These are phyloP conservation scores for Umbelopsis sp. DNA, from an alignment of 192 early-diverging fungal genomes.

Conservation along the genomic window DNA sequence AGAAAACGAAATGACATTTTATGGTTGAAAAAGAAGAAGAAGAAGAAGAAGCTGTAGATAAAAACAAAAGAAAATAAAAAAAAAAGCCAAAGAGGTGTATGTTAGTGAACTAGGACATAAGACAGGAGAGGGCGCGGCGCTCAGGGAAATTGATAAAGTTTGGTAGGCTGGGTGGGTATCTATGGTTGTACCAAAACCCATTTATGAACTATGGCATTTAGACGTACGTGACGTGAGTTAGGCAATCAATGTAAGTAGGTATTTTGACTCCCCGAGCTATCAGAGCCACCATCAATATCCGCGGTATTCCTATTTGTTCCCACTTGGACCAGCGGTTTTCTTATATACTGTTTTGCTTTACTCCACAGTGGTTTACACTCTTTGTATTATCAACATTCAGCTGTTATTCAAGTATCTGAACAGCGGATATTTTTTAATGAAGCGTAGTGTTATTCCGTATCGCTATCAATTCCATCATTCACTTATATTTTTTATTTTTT, in stretches of 20 bases:
- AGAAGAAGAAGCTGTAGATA: too few species aligned
- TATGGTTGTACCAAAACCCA: neutral
- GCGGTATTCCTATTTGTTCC: neutral
- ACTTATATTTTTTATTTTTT: neutral
- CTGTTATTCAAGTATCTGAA: neutral
- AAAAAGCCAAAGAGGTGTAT: neutral
- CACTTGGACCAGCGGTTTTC: neutral
- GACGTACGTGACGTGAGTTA: neutral
- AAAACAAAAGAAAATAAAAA: too few species aligned
- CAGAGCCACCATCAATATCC: neutral
- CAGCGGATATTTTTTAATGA: too few species aligned
- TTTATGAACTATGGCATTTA: neutral
- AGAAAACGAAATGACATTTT: too few species aligned
- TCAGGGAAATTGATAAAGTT: too few species aligned
- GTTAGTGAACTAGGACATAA: neutral
- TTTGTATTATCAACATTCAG: neutral
- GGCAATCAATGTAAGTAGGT: neutral
- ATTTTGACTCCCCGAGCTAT: slow-evolving; percentile 1
- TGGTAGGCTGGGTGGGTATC: neutral
- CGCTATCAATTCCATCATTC: neutral
- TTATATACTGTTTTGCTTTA: slow-evolving; percentile 10
- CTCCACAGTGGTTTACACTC: neutral
- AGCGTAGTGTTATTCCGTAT: too few species aligned
- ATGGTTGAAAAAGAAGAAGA: too few species aligned
- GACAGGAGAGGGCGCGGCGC: neutral